A percentile compares a stretch with the other conserved stretches of the same genome.
phyloP scores from a whole-genome alignment of 306 rosid genomes.

The Vigna mungo region DNA sequence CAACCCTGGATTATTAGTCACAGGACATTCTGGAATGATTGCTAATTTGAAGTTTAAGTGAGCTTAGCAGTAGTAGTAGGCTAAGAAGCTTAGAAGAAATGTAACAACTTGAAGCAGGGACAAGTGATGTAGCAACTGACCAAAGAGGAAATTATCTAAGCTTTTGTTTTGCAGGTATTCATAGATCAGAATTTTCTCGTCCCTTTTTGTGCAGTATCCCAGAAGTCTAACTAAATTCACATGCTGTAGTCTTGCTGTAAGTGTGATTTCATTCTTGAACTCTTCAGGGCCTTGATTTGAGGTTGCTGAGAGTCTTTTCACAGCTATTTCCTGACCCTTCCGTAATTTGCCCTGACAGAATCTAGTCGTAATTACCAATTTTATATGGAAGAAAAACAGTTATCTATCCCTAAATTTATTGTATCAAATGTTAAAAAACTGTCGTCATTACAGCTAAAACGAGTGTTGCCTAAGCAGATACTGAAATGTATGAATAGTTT shows the following conservation, averaged over 20 bases:
- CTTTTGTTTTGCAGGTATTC: conserved; percentile 64
- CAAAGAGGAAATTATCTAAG: conserved; percentile 60
- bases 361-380: neutral
- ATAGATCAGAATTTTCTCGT: conserved; percentile 61
- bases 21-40: neutral
- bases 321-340: conserved; percentile 59
- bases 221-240: conserved; percentile 62
- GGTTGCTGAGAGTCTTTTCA: conserved; percentile 58
- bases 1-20: conserved; percentile 32
- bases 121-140: conserved; percentile 39
- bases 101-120: neutral
- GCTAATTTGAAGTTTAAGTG: conserved; percentile 15
- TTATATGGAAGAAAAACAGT: too few relatives aligned
- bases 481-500: conserved; percentile 10
- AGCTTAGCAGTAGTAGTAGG: conserved; percentile 4
- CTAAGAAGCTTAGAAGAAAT: conserved; percentile 7
- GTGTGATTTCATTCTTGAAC: conserved; percentile 55
- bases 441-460: conserved; percentile 8
- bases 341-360: conserved; percentile 55
- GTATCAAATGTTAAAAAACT: neutral
- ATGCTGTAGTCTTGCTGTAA: conserved; percentile 62
- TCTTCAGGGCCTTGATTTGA: conserved; percentile 62
- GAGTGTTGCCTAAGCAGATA: conserved; percentile 1
- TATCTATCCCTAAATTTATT: too few relatives aligned
- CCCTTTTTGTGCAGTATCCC: conserved; percentile 56